These are phyloP conservation scores for Mucor velutinosus DNA, from an alignment of 371 early-diverging fungal genomes.

Conservation along the genomic window DNA sequence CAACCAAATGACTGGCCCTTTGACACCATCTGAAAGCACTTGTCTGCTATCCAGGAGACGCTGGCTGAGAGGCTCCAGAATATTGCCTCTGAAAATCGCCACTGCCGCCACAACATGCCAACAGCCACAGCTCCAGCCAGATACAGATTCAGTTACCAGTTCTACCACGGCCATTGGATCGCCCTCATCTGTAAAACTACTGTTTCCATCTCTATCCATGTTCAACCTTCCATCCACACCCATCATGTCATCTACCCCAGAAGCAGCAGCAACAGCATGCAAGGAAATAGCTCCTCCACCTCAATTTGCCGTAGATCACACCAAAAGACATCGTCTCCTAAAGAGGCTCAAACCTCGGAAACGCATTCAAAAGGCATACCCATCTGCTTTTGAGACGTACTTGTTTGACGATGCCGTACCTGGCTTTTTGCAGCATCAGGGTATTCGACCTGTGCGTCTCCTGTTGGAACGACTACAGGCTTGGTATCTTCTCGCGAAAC, in stretches of 20 bases:
- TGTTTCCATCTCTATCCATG: conserved; percentile 40
- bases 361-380: conserved; percentile 21
- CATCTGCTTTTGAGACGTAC: conserved; percentile 27
- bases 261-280: background rate
- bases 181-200: conserved; percentile 28
- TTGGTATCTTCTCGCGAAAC: conserved; percentile 33
- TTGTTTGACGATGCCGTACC: conserved; percentile 24
- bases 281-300: conserved; percentile 21
- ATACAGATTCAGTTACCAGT: conserved; percentile 26
- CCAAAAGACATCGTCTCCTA: background rate
- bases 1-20: background rate
- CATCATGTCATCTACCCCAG: background rate
- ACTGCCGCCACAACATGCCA: conserved; percentile 55
- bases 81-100: conserved; percentile 26
- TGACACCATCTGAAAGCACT: background rate
- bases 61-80: conserved; percentile 13
- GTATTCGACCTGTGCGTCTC: conserved; percentile 37
- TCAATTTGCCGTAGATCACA: conserved; percentile 28
- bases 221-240: conserved; percentile 26
- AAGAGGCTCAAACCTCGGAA: conserved; percentile 7
- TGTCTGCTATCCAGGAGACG: conserved; percentile 12
- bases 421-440: background rate
- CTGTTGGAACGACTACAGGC: conserved; percentile 41
- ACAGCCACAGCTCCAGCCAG: too few species aligned
- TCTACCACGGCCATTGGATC: conserved; percentile 10